These are phyloP conservation scores for Aspergillus brasiliensis DNA, from an alignment of 2,329 filamentous ascomycete genomes.

Conservation along the genomic window DNA sequence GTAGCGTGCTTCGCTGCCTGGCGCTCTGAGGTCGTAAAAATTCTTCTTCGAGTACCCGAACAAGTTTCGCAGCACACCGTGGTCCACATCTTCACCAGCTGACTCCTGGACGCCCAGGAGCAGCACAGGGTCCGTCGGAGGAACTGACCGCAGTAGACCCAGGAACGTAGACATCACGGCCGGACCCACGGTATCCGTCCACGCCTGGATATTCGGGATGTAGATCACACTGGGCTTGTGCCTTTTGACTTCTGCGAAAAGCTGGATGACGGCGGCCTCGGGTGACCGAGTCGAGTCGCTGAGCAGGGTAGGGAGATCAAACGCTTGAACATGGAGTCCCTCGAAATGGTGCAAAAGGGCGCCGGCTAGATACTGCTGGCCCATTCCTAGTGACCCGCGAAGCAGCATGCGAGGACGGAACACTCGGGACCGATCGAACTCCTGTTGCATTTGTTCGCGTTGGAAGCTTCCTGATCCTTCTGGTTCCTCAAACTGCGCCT, in stretches of 20 bases:
- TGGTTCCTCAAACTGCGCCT: constrained; percentile 87
- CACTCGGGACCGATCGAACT: constrained; percentile 84
- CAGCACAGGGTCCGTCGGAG: constrained; percentile 87
- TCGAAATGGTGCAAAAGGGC: constrained; percentile 90
- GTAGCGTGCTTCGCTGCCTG: constrained; percentile 63
- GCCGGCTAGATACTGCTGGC: constrained; percentile 83
- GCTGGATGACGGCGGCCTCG: constrained; percentile 84
- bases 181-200: constrained; percentile 72
- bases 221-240: constrained; percentile 97
- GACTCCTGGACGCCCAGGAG: constrained; percentile 82
- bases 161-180: constrained; percentile 76
- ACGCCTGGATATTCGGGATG: constrained; percentile 84
- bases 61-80: constrained; percentile 69
- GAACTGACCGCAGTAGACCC: constrained; percentile 76
- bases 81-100: constrained; percentile 62
- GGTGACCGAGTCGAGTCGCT: constrained; percentile 78
- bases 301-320: constrained; percentile 84
- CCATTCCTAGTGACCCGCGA: constrained; percentile 83
- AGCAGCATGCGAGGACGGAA: constrained; percentile 88
- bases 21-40: constrained; percentile 68
- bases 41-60: constrained; percentile 87
- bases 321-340: constrained; percentile 89
- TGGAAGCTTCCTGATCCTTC: constrained; percentile 82
- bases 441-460: constrained; percentile 72
- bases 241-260: constrained; percentile 89